Evolutionary conservation across 148 eudicot species (phyloP), one percentile per base, ranked within the genome.

Genomic region (Persicaria maculosa): DNA sequence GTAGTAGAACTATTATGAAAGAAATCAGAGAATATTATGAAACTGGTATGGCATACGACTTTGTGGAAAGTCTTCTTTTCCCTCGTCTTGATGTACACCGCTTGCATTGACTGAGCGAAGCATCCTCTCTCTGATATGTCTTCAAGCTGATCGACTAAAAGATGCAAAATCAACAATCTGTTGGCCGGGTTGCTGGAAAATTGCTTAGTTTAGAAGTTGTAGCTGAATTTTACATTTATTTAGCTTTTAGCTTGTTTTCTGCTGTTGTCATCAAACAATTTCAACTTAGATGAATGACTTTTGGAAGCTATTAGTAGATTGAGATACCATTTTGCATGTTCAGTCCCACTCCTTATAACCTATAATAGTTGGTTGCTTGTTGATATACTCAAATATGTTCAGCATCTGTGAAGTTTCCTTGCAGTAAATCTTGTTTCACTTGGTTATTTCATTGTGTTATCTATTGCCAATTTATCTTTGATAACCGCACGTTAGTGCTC

Each of bases 1-100:
- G 67, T 4, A 22, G 40, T 22, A 22, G 3, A 20, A 9, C 40
- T 61, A 6, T 25, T 4, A 61, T 4, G 67, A 25, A 22, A 20
- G 67, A 43, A 61, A 20, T 61, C 10, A 0, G 9, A n/a, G 12
- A 61, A 25, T 10, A 9, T 0, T 9, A 8, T 61, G 4, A 10
- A 7, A 5, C 25, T 1, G 6, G 25, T 22, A 40, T 64, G n/a
- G 40, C 17, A 31, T 65, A 65, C 7, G 70, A 65, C 46, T 65
- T 36, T 43, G 70, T 65, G 45, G 70, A 65, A 40, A 65, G 46
- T 65, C 70, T 65, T 65, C 70, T 65, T 43, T 65, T 65, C 19
- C 70, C 70, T 14, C 15, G 15, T n/a, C 19, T 15, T 8, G 68
- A 1, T 2, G 19, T 52, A 14, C 4, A 5, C 40, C 3, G 0